Evolutionary conservation across 768 basidiomycete species (phyloP).

Genomic region (Leccinum broughii): DNA sequence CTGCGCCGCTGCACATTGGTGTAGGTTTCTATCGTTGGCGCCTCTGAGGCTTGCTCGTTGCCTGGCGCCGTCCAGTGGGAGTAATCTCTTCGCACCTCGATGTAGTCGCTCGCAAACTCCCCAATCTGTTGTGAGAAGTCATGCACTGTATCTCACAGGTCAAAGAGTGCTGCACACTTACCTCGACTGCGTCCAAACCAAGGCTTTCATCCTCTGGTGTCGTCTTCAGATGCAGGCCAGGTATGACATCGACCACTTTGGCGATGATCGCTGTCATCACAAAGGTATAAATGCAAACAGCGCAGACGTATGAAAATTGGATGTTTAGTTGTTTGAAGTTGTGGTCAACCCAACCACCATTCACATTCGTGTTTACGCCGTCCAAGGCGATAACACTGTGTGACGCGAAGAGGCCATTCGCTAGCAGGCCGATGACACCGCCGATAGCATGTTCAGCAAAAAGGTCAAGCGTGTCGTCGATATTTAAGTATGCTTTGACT

Average conservation of each 20-base stretch:
- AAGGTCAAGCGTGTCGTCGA: conserved; percentile 91
- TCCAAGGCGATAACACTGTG: conserved; percentile 64
- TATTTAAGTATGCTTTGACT: conserved; percentile 69
- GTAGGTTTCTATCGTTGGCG: conserved; percentile 12
- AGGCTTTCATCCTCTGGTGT: conserved; percentile 56
- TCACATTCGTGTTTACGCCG: conserved; percentile 52
- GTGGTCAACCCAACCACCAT: conserved; percentile 73
- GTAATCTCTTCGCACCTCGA: conserved; percentile 67
- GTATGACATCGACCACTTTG: conserved; percentile 55
- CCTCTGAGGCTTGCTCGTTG: conserved; percentile 11
- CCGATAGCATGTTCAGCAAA: conserved; percentile 91
- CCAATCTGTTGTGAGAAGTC: conserved; percentile 47
- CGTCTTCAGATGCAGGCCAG: conserved; percentile 56
- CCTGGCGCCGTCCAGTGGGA: conserved; percentile 47
- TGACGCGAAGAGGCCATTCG: conserved; percentile 77
- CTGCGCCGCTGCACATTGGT: conserved; percentile 41
- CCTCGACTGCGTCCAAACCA: conserved; percentile 75
- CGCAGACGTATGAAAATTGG: conserved; percentile 66
- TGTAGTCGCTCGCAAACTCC: conserved; percentile 71
- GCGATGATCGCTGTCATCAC: conserved; percentile 61
- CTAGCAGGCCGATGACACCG: conserved; percentile 71
- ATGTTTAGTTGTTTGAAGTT: conserved; percentile 81
- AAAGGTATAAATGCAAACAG: conserved; percentile 58
- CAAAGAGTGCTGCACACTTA: conserved; percentile 29
- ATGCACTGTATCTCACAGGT: background rate